Evolutionary conservation across 768 basidiomycete genomes (phyloP), one percentile per base, ranked within the genome.

Genomic region (Podaxis rugospora): DNA sequence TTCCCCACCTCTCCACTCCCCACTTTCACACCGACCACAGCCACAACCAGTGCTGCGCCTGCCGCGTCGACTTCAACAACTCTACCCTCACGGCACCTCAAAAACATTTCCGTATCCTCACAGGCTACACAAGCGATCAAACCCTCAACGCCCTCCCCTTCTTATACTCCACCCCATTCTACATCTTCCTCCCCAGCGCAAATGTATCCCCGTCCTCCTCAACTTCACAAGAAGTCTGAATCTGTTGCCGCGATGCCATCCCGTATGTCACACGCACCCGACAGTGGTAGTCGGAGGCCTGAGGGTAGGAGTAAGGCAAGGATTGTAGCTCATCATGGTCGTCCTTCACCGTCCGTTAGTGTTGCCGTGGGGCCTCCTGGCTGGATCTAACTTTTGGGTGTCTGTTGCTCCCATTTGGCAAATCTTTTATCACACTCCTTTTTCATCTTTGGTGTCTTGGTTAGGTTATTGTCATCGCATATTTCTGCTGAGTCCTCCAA

Each of bases 361-460:
- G 67, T 61, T n/a, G 59, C 39, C 32, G 27, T 39, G 28, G 18
- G 32, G 9, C n/a, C 39, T 27, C 51, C 59, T 54, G 69, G 71
- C 63, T 72, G 71, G 71, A 72, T 72, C 51, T 72, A 36, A 46
- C 6, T 32, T 32, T 32, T 32, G 28, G 6, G 28, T 32, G 28
- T 32, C 28, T 32, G 5, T 7, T 32, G 28, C 7, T 32, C 6
- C 6, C 28, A 32, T 32, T 32, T 7, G 6, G 28, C 28, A 32
- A 32, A 32, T 32, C 28, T 32, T 32, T 32, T 32, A 32, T 32
- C 28, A 1, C 5, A 1, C 28, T 32, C 28, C 0, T 32, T 32
- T 32, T 32, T 32, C 28, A 32, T 32, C 7, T 32, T 32, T 32
- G 28, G 28, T 7, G 28, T 32, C 28, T 32, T 32, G 28, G 28